These are phyloP conservation scores for Xylaria digitata DNA, from an alignment of 2,329 filamentous ascomycete genomes.

Conservation along the genomic window DNA sequence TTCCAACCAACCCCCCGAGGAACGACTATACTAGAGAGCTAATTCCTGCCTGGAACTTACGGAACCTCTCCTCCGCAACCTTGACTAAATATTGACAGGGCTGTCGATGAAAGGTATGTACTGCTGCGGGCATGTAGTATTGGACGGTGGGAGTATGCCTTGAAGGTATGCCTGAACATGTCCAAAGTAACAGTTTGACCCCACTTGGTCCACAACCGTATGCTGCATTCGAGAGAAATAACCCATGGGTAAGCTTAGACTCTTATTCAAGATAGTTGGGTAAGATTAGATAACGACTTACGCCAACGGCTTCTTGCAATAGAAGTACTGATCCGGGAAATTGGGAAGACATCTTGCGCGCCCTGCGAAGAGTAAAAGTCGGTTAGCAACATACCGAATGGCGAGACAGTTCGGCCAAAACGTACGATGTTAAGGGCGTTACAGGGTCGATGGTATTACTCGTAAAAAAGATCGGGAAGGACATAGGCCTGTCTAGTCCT, in stretches of 20 bases:
- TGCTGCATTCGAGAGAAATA: slow-evolving; percentile 44
- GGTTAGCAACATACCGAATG: slow-evolving; percentile 28
- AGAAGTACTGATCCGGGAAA: slow-evolving; percentile 50
- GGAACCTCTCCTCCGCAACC: neutral
- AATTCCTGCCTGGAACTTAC: neutral
- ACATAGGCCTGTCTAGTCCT: slow-evolving; percentile 42
- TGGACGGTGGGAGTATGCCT: slow-evolving; percentile 49
- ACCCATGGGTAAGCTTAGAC: slow-evolving; percentile 35
- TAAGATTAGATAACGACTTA: slow-evolving; percentile 43
- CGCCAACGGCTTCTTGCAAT: slow-evolving; percentile 50
- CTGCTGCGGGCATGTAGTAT: slow-evolving; percentile 51
- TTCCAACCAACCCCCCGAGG: neutral
- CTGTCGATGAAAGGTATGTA: slow-evolving; percentile 45
- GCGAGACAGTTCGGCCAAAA: slow-evolving; percentile 23
- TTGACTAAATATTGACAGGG: slow-evolving; percentile 9
- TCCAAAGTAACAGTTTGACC: slow-evolving; percentile 52
- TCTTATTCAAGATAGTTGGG: slow-evolving; percentile 18
- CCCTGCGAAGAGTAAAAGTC: slow-evolving; percentile 40
- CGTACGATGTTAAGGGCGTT: slow-evolving; percentile 52
- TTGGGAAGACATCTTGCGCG: slow-evolving; percentile 46
- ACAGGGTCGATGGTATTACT: slow-evolving; percentile 55
- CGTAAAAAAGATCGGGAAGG: slow-evolving; percentile 55
- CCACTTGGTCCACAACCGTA: slow-evolving; percentile 46
- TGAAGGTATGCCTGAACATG: slow-evolving; percentile 53
- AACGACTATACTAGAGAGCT: neutral